Percentiles rank a stretch among this genome's conserved stretches.
Evolutionary conservation across 163 green algal genomes (phyloP).

Genomic region (Prototheca cutis): DNA sequence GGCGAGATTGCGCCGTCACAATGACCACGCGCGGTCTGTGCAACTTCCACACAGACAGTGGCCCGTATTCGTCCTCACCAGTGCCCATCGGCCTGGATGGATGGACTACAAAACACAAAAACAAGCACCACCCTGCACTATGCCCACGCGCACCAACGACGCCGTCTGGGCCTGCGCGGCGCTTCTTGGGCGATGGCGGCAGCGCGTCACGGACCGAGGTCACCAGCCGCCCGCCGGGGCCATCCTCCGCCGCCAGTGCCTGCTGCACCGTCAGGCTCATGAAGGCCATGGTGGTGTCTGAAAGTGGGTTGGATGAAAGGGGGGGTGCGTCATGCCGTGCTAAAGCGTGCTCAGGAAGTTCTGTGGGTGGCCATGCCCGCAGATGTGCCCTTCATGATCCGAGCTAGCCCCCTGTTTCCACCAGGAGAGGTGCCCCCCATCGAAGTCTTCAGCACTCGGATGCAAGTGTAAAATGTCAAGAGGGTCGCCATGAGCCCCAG

Average conservation of each 20-base stretch:
- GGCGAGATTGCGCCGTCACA: not conserved
- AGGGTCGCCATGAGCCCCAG: too few relatives aligned
- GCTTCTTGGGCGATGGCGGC: slow-evolving; percentile 21
- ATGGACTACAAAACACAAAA: not conserved
- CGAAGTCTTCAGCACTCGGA: not conserved
- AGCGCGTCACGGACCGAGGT: not conserved
- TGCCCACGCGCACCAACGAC: too few relatives aligned
- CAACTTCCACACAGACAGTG: too few relatives aligned
- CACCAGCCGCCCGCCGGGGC: too few relatives aligned
- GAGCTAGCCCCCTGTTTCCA: not conserved
- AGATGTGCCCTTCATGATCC: not conserved
- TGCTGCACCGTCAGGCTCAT: not conserved
- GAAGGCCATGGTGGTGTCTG: not conserved
- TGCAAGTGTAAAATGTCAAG: too few relatives aligned
- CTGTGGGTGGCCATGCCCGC: not conserved
- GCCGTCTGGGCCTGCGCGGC: slow-evolving; percentile 7
- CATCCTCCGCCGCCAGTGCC: not conserved
- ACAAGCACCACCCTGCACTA: not conserved
- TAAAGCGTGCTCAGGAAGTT: too few relatives aligned
- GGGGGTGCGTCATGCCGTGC: too few relatives aligned
- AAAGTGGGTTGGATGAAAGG: not conserved
- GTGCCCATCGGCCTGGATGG: not conserved
- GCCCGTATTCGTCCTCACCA: not conserved
- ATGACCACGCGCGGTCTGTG: too few relatives aligned
- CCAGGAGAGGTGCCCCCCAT: not conserved